These are phyloP conservation scores for Microstegium vimineum DNA, from an alignment of 176 grass and related monocot genomes.

Conservation along the genomic window DNA sequence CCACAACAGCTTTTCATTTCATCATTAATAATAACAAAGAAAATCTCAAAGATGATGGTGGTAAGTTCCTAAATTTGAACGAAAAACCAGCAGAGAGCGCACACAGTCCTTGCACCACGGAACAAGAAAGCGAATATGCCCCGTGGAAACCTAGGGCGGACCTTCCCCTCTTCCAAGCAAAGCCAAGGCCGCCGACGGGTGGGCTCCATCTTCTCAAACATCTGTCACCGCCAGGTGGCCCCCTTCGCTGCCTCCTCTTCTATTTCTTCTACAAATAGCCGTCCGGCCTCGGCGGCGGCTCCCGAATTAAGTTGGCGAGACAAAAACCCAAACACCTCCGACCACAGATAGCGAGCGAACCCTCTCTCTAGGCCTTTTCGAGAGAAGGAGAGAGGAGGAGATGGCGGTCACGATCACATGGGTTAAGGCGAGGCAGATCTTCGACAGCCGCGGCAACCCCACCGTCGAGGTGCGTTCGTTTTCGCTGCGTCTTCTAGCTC, in stretches of 20 bases:
- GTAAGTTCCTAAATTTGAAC: neutral
- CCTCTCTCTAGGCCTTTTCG: neutral
- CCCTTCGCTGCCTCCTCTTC: neutral
- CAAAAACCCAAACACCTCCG: neutral
- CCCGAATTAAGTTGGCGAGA: neutral
- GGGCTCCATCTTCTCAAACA: neutral
- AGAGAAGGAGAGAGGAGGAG: neutral
- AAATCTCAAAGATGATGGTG: too few species aligned
- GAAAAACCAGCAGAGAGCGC: neutral
- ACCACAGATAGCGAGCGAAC: neutral
- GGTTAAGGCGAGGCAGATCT: slow-evolving; percentile 89
- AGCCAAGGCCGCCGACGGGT: neutral
- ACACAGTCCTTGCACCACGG: neutral
- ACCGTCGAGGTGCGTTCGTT: slow-evolving; percentile 44
- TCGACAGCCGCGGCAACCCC: slow-evolving; percentile 94
- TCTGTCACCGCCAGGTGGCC: neutral
- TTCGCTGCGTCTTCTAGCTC: too few species aligned
- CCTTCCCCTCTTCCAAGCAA: slow-evolving; percentile 26
- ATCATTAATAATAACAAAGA: too few species aligned
- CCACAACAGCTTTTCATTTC: too few species aligned
- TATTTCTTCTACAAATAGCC: neutral
- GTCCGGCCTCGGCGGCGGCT: neutral
- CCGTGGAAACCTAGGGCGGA: neutral
- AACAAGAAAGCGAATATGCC: slow-evolving; percentile 12
- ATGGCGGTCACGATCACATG: slow-evolving; percentile 54